Percentiles rank a stretch among this genome's conserved stretches.
phyloP scores from a whole-genome alignment of 306 rosid genomes.

The Lupinus albus region DNA sequence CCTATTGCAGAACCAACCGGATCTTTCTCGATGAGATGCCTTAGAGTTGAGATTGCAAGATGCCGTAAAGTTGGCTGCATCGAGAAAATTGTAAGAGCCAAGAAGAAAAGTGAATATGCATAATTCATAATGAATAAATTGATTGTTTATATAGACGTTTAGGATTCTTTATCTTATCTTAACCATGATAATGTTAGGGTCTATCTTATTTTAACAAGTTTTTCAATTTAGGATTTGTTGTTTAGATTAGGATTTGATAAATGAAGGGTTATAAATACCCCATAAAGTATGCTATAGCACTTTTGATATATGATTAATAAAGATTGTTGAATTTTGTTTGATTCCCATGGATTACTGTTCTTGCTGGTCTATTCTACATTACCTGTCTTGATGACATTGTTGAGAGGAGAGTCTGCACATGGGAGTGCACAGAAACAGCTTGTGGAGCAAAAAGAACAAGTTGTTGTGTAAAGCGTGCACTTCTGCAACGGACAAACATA shows the following conservation, averaged over 20 bases:
- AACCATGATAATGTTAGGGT: neutral
- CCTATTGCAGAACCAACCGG: slow-evolving; percentile 57
- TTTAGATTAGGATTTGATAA: neutral
- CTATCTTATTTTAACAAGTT: neutral
- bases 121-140: slow-evolving; percentile 27
- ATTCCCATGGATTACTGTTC: neutral
- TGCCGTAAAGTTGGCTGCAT: slow-evolving; percentile 91
- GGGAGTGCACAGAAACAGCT: slow-evolving; percentile 92
- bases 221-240: neutral
- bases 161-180: neutral
- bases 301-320: neutral
- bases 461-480: slow-evolving; percentile 95
- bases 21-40: slow-evolving; percentile 96
- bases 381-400: slow-evolving; percentile 69
- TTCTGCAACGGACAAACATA: slow-evolving; percentile 56
- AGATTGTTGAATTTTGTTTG: neutral
- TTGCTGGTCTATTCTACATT: neutral
- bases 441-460: slow-evolving; percentile 97
- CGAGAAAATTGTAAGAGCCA: neutral
- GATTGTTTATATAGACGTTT: neutral
- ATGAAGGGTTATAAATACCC: neutral
- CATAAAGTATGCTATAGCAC: neutral
- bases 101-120: slow-evolving; percentile 4
- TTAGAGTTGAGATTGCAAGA: slow-evolving; percentile 90
- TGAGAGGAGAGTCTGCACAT: slow-evolving; percentile 58